Base-by-base conservation (phyloP, 441 rosid genomes). In the Cnidoscolus chayamansa region DNA sequence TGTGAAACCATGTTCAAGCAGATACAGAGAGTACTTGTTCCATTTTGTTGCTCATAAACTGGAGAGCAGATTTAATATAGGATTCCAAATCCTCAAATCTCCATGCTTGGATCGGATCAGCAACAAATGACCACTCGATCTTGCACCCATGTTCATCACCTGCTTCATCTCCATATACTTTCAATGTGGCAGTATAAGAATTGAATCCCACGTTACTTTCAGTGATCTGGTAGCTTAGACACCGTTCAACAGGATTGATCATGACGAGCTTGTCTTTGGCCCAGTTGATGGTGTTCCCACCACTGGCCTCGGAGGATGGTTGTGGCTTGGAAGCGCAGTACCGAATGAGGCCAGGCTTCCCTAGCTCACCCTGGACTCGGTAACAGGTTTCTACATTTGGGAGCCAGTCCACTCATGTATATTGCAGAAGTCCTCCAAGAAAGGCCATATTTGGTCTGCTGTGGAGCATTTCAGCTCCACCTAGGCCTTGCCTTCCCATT, bases 61-160 rank as follows among this genome's bases (percentile, higher is more conserved):
- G 81, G 58, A 89, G 81, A 71, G 65, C 48, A 54, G 63, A 59
- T 1, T 69, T 79, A 47, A 77, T 0, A 63, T 71, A 72, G 10
- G 86, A 73, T 13, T 25, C 74, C 35, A 88, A 73, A 65, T 77
- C 89, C 49, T 89, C 81, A 31, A 63, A 17, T 70, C 13, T 77
- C 85, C 81, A 77, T 32, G 89, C 93, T 71, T 82, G 81, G 16
- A 85, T 56, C 2, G 90, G 95, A 71, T 89, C 90, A 0, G 80
- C 50, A 4, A 75, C 78, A 66, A 77, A 89, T 45, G 87, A 81
- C 93, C 90, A 90, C 82, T 86, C 91, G 47, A 90, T 80, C 72
- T 56, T 64, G 74, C 86, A 82, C 57, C 88, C 86, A 0, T 35
- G 13, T 4, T 71, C 72, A 40, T 3, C 45, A 40, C 45, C 45